Evolutionary conservation across 2,329 filamentous ascomycete species (phyloP), one percentile per base, ranked within the genome.

Genomic region (Acephala macrosclerotiorum): DNA sequence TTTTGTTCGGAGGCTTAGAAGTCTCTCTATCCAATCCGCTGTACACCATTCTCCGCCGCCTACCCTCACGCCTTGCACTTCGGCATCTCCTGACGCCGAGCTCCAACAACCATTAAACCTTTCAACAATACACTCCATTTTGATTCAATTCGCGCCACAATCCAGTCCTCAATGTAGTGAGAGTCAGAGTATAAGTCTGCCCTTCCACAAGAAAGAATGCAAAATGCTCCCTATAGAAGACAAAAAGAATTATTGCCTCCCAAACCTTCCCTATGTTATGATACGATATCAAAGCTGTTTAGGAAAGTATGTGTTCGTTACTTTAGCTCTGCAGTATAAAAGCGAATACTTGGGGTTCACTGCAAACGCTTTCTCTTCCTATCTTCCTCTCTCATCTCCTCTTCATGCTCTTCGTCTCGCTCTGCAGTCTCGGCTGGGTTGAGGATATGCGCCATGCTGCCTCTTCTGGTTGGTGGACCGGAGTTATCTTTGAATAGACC

Each of bases 401-500:
- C 88, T 55, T 89, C 88, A 22, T 87, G 85, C 65, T 91, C 89
- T 64, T 89, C 88, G 14, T 86, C 85, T 66, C 87, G 78, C 76
- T 91, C 89, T 1, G 85, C 86, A 0, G 89, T 91, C 70, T 90
- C 88, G 16, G 89, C 87, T 6, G 89, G 89, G 70, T 91, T 91
- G 0, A 91, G 81, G 26, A 91, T 91, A 70, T 88, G 90, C 7
- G 89, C 89, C 89, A 91, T 91, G 73, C 89, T 91, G 29, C 87
- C 89, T 66, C 89, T 82, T 62, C 89, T 80, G 8, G 89, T 91
- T n/a, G 87, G 87, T 2, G 89, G 88, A 0, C 82, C 85, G 3
- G 83, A 81, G 45, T 81, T 84, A 62, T 85, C 83, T 60, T 73
- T 75, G 57, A 76, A 71, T 2, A 74, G 61, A 29, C 67, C 62